Evolutionary conservation across 2,329 filamentous ascomycete species (phyloP).

Genomic region (Neofusicoccum kwambonambiense): DNA sequence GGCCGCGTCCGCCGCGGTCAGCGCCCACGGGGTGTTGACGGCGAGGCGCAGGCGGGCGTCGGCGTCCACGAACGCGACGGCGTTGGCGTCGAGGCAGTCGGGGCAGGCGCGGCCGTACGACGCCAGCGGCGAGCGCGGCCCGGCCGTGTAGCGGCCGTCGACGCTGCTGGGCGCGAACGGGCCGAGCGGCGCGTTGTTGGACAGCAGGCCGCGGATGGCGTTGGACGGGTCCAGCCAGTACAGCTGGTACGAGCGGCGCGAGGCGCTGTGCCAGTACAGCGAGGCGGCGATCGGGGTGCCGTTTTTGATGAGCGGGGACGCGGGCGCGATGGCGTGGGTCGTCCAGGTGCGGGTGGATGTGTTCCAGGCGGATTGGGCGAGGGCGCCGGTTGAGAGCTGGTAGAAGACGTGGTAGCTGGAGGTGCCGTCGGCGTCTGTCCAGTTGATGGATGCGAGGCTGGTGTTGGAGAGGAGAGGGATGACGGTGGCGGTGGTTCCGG

Average conservation of each 20-base stretch:
- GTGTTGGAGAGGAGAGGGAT: neutral
- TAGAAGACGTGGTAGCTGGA: neutral
- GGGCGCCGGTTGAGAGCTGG: neutral
- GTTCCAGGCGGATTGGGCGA: conserved; percentile 7
- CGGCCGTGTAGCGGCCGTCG: neutral
- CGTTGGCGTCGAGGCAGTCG: neutral
- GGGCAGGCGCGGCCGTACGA: conserved; percentile 2
- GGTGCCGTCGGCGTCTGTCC: neutral
- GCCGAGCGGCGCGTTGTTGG: neutral
- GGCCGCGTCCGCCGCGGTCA: no score
- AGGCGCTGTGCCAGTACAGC: neutral
- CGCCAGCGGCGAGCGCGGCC: neutral
- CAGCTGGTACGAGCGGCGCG: neutral
- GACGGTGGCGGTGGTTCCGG: neutral
- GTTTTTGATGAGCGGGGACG: neutral
- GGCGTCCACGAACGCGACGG: neutral
- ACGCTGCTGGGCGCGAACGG: neutral
- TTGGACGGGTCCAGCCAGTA: neutral
- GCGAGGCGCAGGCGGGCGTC: neutral
- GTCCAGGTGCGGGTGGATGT: neutral
- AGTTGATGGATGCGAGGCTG: neutral
- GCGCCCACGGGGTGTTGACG: neutral
- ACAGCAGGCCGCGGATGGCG: neutral
- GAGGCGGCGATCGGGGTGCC: neutral
- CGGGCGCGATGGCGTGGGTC: neutral